Percentiles rank a stretch among this genome's conserved stretches.
Conservation (phyloP, 2,329 filamentous ascomycete species). For the Alternaria alternata region DNA sequence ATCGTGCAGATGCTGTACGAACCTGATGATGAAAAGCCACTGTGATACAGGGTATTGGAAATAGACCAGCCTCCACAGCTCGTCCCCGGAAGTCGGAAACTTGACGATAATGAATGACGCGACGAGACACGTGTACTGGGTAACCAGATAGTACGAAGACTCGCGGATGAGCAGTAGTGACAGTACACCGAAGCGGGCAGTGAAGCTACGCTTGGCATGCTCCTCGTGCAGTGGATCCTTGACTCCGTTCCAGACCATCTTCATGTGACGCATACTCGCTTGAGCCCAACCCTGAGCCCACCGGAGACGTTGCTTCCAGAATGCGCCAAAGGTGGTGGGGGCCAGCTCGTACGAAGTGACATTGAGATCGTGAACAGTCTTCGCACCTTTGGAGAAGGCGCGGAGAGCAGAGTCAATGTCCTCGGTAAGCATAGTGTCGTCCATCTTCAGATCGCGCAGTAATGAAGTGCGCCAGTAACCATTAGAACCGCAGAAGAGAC, state of each 20-base stretch:
- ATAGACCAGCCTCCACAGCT: slow-evolving; percentile 55
- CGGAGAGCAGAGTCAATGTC: slow-evolving; percentile 61
- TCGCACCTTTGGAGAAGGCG: slow-evolving; percentile 54
- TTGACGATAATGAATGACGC: slow-evolving; percentile 56
- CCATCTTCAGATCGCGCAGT: slow-evolving; percentile 58
- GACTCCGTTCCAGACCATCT: slow-evolving; percentile 55
- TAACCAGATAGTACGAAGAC: slow-evolving; percentile 59
- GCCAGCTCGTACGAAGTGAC: slow-evolving; percentile 60
- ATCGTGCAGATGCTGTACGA: slow-evolving; percentile 25
- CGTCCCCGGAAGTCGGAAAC: slow-evolving; percentile 51
- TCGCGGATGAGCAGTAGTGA: slow-evolving; percentile 58
- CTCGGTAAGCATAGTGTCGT: slow-evolving; percentile 60
- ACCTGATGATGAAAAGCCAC: slow-evolving; percentile 58
- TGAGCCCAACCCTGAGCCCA: slow-evolving; percentile 62
- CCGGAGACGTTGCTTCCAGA: slow-evolving; percentile 61
- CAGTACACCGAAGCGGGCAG: slow-evolving; percentile 54
- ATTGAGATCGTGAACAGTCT: slow-evolving; percentile 59
- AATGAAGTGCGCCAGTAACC: slow-evolving; percentile 59
- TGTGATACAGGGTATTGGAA: slow-evolving; percentile 59
- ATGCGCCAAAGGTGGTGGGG: slow-evolving; percentile 54
- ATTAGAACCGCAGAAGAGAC: slow-evolving; percentile 60
- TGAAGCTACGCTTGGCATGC: slow-evolving; percentile 45
- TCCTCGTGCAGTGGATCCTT: slow-evolving; percentile 38
- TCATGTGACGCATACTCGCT: slow-evolving; percentile 55
- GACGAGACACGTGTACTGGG: slow-evolving; percentile 58